Base-by-base conservation (phyloP, 768 basidiomycete genomes). In the Rhodocollybia butyracea region DNA sequence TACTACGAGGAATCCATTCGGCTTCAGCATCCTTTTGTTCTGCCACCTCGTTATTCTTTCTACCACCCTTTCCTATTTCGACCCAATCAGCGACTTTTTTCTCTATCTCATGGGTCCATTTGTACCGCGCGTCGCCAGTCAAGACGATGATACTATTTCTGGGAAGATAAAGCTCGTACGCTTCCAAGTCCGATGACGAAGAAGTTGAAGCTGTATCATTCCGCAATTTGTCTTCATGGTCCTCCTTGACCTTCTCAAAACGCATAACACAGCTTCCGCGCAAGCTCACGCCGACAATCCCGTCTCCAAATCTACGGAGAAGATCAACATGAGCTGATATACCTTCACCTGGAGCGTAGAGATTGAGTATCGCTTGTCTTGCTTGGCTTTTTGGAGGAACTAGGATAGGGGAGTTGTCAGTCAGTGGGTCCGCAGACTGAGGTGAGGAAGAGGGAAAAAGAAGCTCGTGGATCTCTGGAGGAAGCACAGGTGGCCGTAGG, bases 271-370 rank as follows among this genome's bases (percentile, higher is more conserved):
- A 90, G 12, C 88, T 86, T 26, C 87, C 86, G 11, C 84, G 81
- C 26, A 98, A 74, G 61, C 90, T 94, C 51, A 96, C 81, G 8
- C 92, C 92, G 22, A 98, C 75, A 51, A 98, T 95, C 1, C 91
- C 94, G 65, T 96, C 91, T 6, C 82, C 92, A 64, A 89, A 98
- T 13, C 95, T 83, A 26, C 77, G 72, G 3, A 91, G 79, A 22
- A 98, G 76, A 65, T 98, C 95, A 40, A 98, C 80, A 61, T 98
- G 95, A 0, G 91, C 81, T 0, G 85, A 75, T 60, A 98, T 98
- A 11, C 95, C 95, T 66, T 94, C 84, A 6, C 95, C 95, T 0
- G 94, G 91, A 21, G 73, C 73, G 67, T 98, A 98, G 1, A 94
- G 74, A 66, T 98, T 98, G 51, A 98, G 61, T 54, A 98, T 98